A percentile compares a stretch with the other conserved stretches of the same genome.
phyloP scores from a whole-genome alignment of 352 stramenopile species.

The Pilasporangium apinafurcum region DNA sequence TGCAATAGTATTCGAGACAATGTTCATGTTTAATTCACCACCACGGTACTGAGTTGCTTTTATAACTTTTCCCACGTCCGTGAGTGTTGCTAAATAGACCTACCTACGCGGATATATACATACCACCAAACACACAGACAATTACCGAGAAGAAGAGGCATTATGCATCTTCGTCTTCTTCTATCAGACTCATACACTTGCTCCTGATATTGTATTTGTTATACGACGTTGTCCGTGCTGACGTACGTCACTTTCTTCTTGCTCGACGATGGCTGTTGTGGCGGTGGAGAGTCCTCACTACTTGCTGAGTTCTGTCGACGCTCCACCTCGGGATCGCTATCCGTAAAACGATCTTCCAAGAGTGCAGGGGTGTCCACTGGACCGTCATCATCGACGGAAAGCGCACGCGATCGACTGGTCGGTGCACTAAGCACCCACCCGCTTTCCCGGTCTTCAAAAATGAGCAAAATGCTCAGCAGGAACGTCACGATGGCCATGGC shows the following conservation, averaged over 20 bases:
- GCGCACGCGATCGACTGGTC: conserved; percentile 34
- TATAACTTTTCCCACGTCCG: conserved; percentile 4
- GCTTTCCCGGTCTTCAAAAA: conserved; percentile 53
- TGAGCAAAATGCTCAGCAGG: conserved; percentile 57
- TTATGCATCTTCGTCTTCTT: too few species aligned
- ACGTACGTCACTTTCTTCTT: conserved; percentile 2
- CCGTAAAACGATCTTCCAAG: conserved; percentile 22
- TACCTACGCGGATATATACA: too few species aligned
- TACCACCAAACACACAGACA: too few species aligned
- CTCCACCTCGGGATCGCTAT: too few species aligned
- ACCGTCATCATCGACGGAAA: conserved; percentile 64
- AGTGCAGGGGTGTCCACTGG: conserved; percentile 27
- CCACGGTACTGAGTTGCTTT: neutral
- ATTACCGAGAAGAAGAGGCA: too few species aligned
- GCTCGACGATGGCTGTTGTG: neutral
- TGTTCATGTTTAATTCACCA: neutral
- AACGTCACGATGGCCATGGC: conserved; percentile 61
- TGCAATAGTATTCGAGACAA: neutral
- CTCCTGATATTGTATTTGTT: too few species aligned
- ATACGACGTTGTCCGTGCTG: conserved; percentile 1
- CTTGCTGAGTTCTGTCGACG: conserved; percentile 10
- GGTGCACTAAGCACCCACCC: conserved; percentile 53
- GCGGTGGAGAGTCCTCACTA: neutral
- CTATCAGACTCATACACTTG: too few species aligned
- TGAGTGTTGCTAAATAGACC: conserved; percentile 9